A percentile compares a stretch with the other conserved stretches of the same genome.
phyloP scores from a whole-genome alignment of 371 early-diverging fungal genomes.

The Mucor racemosus region DNA sequence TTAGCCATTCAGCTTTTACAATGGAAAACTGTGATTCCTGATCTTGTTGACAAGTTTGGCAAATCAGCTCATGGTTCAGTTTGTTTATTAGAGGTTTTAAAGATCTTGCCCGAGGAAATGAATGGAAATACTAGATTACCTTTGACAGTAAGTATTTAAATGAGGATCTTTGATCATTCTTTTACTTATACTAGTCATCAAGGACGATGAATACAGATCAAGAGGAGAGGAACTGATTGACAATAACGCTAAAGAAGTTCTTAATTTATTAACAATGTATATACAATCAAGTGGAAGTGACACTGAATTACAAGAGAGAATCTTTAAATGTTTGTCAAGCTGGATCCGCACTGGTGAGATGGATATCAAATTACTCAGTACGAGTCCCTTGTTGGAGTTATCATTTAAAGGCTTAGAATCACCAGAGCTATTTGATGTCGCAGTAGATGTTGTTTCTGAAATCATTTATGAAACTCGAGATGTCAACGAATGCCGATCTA shows the following conservation, averaged over 20 bases:
- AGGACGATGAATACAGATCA: constrained; percentile 68
- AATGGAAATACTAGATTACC: constrained; percentile 67
- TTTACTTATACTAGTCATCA: background rate
- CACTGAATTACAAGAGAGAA: constrained; percentile 59
- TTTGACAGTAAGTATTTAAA: constrained; percentile 51
- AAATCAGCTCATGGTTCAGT: constrained; percentile 40
- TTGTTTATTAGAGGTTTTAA: constrained; percentile 80
- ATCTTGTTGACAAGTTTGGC: constrained; percentile 68
- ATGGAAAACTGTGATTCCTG: constrained; percentile 83
- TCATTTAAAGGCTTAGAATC: constrained; percentile 77
- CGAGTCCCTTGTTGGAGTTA: constrained; percentile 73
- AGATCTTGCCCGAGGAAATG: constrained; percentile 89
- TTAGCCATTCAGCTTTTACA: constrained; percentile 82
- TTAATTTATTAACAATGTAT: constrained; percentile 67
- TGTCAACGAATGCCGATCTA: constrained; percentile 50
- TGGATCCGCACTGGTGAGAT: constrained; percentile 91
- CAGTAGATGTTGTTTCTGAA: constrained; percentile 84
- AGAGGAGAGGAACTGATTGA: constrained; percentile 69
- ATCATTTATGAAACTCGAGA: constrained; percentile 81
- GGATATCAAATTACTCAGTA: constrained; percentile 59
- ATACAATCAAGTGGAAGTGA: constrained; percentile 67
- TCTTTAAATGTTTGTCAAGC: constrained; percentile 76
- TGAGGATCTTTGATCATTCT: background rate
- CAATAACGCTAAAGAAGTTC: constrained; percentile 64
- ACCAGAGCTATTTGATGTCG: constrained; percentile 78